These are phyloP conservation scores for Rostrohypoxylon terebratum DNA, from an alignment of 495 filamentous ascomycete genomes.

Conservation along the genomic window DNA sequence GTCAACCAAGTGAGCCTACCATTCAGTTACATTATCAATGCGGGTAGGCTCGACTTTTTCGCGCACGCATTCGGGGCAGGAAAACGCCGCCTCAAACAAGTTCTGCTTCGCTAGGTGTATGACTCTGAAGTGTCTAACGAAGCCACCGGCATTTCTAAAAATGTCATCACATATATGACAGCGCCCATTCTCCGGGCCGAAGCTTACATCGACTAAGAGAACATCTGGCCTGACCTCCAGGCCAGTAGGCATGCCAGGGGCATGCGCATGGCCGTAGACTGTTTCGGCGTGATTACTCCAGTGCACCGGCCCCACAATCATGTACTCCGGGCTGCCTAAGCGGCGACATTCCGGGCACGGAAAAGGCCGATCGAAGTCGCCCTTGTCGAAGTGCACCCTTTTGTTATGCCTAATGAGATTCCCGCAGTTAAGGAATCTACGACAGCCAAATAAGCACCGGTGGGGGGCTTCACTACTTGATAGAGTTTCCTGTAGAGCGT, in stretches of 20 bases:
- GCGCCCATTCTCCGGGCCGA: slow-evolving; percentile 1
- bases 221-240: slow-evolving; percentile 1
- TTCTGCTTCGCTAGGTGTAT: slow-evolving; percentile 3
- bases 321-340: slow-evolving; percentile 1
- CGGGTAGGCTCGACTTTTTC: slow-evolving; percentile 3
- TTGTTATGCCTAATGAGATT: slow-evolving; percentile 1
- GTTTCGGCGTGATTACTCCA: slow-evolving; percentile 3
- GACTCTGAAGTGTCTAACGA: slow-evolving; percentile 2
- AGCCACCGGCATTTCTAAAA: slow-evolving; percentile 3
- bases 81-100: slow-evolving; percentile 2
- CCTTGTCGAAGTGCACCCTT: slow-evolving; percentile 3
- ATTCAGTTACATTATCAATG: slow-evolving; percentile 3
- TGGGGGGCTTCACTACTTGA: slow-evolving; percentile 1
- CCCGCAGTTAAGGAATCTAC: background rate
- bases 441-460: slow-evolving; percentile 1
- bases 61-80: slow-evolving; percentile 1
- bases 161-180: slow-evolving; percentile 4
- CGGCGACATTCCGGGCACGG: slow-evolving; percentile 1
- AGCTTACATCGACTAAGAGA: slow-evolving; percentile 2
- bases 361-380: slow-evolving; percentile 3
- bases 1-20: background rate
- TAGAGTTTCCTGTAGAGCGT: slow-evolving; percentile 1
- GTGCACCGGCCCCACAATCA: background rate
- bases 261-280: background rate
- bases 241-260: slow-evolving; percentile 1